Evolutionary conservation across 352 stramenopile genomes (phyloP), one percentile per base, ranked within the genome.

Genomic region (Pythium graminicola): DNA sequence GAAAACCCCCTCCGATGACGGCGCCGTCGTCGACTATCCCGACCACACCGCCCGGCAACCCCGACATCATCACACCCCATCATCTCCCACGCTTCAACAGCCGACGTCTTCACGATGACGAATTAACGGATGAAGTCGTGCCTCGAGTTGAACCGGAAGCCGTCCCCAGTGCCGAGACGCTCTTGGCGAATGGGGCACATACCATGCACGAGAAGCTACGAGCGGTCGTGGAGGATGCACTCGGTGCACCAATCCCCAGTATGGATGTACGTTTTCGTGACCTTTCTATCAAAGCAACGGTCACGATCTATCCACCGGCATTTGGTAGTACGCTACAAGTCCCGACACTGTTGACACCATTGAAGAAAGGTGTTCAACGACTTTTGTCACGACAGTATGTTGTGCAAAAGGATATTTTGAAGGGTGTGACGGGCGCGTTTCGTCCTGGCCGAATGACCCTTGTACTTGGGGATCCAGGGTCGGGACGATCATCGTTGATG

Each of bases 191-290:
- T 7, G 75, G 72, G 22, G 60, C 78, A 32, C 60, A 81, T 20
- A 62, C 67, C 13, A 83, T 86, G 75, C 64, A 86, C 48, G 53
- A 68, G 38, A 73, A 46, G 22, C 62, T 87, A 39, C 66, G 72
- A 1, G 48, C 61, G 23, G n/a, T 56, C 3, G 72, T 69, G 5
- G 44, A 80, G 11, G 70, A 83, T 41, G 61, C 60, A 5, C 57
- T 72, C 6, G 72, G 72, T 9, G 24, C 59, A 20, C 70, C 72
- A 6, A 71, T 83, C 8, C 68, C 72, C 19, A 70, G 67, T 33
- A 62, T 86, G 39, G 70, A 81, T 33, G 70, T 83, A 13, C 67
- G 67, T 39, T 86, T 86, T 45, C 58, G 59, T 8, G 60, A 81
- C 61, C 46, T 86, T 43, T 57, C 70, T 17, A 64, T 85, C 57